Evolutionary conservation across 1,139 yeast species (phyloP), one percentile per base, ranked within the genome.

Genomic region (Spencermartinsiella ligniputridi): DNA sequence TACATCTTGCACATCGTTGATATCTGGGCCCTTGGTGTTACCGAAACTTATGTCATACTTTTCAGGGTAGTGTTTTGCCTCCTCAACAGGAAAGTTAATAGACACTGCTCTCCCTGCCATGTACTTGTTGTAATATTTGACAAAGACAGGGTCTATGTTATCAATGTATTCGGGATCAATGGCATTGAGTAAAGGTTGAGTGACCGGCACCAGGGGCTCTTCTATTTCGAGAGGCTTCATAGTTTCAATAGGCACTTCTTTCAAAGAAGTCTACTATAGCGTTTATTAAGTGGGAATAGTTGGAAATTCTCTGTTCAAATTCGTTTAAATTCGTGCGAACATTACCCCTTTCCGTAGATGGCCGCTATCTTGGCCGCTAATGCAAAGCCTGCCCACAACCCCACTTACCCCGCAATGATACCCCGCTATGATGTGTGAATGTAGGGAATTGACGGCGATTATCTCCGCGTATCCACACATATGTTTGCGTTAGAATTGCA

Each of bases 111-210:
- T 40, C 11, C 44, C 44, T 12, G 27, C 44, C 24, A 35, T 36
- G 20, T 44, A 42, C 33, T 41, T 38, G 24, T 15, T 32, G 39
- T 44, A 44, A 16, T 36, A 39, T 22, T 41, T 30, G 18, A 38
- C 47, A 32, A 27, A 44, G 15, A 41, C 47, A 9, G 47, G 45
- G 32, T 45, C 47, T 18, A 44, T 25, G n/a, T 19, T 27, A 11
- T 41, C 27, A 5, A 27, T 24, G 20, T 25, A 29, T n/a, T 37
- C 40, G 16, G 41, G 40, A 29, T 22, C 37, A 37, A 19, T 37
- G 19, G 30, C 13, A 37, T 37, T 37, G 20, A 34, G 37, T n/a
- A 34, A 34, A 15, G 37, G 37, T n/a, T 34, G n/a, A 34, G 37
- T 15, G 16, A 34, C 37, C n/a, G 37, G 37, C 21, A 13, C 37